Evolutionary conservation across 2,329 filamentous ascomycete genomes (phyloP), one percentile per base, ranked within the genome.

Genomic region (Biscogniauxia sp.): DNA sequence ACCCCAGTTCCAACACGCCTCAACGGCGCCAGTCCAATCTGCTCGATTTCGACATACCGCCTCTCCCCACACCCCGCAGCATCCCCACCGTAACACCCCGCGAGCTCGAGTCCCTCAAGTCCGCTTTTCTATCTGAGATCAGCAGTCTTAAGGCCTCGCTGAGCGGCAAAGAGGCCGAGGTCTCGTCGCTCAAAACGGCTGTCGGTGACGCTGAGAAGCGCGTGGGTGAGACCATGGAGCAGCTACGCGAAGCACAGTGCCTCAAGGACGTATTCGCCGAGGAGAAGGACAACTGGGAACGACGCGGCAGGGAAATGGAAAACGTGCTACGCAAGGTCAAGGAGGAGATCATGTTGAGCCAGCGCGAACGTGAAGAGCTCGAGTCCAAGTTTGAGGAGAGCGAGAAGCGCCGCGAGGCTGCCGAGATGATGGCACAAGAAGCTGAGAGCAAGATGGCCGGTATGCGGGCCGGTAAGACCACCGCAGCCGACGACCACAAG

Each of bases 81-180:
- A 85, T 98, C 45, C 95, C 95, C 0, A 92, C 89, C 8, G 90
- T 98, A 67, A 97, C 93, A 1, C 91, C 95, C 1, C 88, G 95
- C 37, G 95, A 99, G 77, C 82, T 98, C 2, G 95, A 99, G 73
- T 91, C 90, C 15, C 82, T 98, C 62, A 98, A 98, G 75, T 97
- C 93, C 0, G 85, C 85, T 23, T 96, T 96, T 69, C 83, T 96
- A 56, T 96, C 93, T 0, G 92, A 98, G 73, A 96, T 99, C 61
- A 96, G 92, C 64, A 92, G 91, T n/a, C 84, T 99, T 19, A 95
- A 92, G 72, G 95, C 95, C 2, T 94, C 92, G 9, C 81, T 99
- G 9, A 93, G 89, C 69, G 95, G 95, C 54, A 96, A 95, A 71
- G 94, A 98, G 73, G 94, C 94, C 5, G 93, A 98, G 74, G 92